These are phyloP conservation scores for Erythrophleum fordii DNA, from an alignment of 306 rosid species.

Conservation along the genomic window DNA sequence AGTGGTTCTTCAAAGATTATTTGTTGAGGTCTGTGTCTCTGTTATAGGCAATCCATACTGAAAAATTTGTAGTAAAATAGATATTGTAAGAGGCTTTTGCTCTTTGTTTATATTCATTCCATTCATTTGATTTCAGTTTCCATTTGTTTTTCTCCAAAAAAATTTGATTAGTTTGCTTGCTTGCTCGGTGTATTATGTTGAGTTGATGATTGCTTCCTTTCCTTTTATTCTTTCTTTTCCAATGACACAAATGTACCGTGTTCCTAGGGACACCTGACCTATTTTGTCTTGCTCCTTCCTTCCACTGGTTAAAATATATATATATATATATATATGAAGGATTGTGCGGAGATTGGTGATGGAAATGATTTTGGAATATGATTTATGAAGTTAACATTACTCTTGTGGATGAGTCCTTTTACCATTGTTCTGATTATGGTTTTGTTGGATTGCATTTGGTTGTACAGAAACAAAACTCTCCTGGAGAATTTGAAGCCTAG, in stretches of 20 bases:
- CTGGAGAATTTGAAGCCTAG: no score
- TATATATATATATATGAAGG: no score
- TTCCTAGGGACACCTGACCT: background rate
- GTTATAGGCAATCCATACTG: conserved; percentile 75
- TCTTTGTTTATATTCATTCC: conserved; percentile 56
- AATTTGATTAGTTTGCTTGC: conserved; percentile 25
- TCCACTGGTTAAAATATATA: background rate
- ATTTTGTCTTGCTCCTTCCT: background rate
- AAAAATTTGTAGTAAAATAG: conserved; percentile 57
- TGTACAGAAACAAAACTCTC: no score
- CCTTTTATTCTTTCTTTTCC: conserved; percentile 53
- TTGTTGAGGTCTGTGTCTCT: conserved; percentile 67
- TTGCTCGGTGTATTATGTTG: conserved; percentile 5
- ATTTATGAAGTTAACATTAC: no score
- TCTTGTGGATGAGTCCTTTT: no score
- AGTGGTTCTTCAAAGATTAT: conserved; percentile 68
- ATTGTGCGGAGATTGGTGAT: no score
- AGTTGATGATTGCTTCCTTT: conserved; percentile 37
- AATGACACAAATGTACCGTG: conserved; percentile 56
- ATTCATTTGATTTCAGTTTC: conserved; percentile 59
- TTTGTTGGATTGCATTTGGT: no score
- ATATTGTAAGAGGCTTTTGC: conserved; percentile 45
- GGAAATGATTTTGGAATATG: no score
- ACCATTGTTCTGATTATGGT: no score
- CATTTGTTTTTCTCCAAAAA: background rate